Evolutionary conservation across 768 basidiomycete genomes (phyloP).

Genomic region (Podaxis sp.): DNA sequence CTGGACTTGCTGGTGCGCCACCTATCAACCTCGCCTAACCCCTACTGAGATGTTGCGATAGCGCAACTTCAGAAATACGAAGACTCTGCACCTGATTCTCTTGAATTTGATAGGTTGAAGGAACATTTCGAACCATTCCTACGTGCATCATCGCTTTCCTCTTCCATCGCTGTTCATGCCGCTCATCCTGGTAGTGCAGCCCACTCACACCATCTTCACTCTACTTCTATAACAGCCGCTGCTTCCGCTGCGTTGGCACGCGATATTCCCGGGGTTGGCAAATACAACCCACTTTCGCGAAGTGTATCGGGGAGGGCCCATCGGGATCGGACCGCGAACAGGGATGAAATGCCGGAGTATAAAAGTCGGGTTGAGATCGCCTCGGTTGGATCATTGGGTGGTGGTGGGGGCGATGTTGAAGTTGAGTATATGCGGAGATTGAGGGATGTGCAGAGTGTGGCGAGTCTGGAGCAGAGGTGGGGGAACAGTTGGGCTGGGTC

Average conservation of each 20-base stretch:
- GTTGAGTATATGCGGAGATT: slow-evolving; percentile 69
- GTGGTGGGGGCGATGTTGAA: slow-evolving; percentile 67
- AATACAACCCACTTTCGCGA: slow-evolving; percentile 66
- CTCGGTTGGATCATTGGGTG: slow-evolving; percentile 49
- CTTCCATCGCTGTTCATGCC: slow-evolving; percentile 51
- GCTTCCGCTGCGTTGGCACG: slow-evolving; percentile 87
- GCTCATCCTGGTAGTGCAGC: slow-evolving; percentile 47
- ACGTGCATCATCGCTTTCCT: slow-evolving; percentile 75
- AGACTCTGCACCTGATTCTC: slow-evolving; percentile 78
- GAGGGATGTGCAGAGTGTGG: slow-evolving; percentile 61
- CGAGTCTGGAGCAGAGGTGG: slow-evolving; percentile 80
- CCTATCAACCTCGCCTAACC: slow-evolving; percentile 10
- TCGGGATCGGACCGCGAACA: slow-evolving; percentile 65
- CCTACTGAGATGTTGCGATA: slow-evolving; percentile 29
- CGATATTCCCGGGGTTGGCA: slow-evolving; percentile 81
- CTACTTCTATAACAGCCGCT: slow-evolving; percentile 84
- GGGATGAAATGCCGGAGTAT: slow-evolving; percentile 79
- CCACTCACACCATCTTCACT: slow-evolving; percentile 72
- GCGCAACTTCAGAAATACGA: slow-evolving; percentile 91
- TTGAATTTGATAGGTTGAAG: slow-evolving; percentile 93
- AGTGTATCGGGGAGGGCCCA: slow-evolving; percentile 46
- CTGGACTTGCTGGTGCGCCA: slow-evolving; percentile 83
- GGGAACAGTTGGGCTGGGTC: slow-evolving; percentile 74
- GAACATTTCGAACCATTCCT: slow-evolving; percentile 97
- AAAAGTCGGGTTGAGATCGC: slow-evolving; percentile 67